Percentiles rank a stretch among this genome's conserved stretches.
phyloP scores from a whole-genome alignment of 805 yeast species.

The Kuraishia hungarica region DNA sequence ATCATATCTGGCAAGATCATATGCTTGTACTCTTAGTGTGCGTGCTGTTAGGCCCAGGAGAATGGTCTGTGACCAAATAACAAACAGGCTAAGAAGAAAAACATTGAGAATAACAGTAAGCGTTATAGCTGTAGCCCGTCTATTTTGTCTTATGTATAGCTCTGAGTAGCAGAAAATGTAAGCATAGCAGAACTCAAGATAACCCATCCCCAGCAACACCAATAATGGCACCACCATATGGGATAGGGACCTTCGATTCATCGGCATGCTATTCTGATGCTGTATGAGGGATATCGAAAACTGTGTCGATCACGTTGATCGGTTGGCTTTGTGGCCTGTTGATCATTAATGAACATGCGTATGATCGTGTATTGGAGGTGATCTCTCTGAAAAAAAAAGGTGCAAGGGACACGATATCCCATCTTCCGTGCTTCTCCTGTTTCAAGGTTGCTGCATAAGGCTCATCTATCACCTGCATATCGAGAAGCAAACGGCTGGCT shows the following conservation, averaged over 20 bases:
- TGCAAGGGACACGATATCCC: too few relatives aligned
- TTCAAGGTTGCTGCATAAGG: not conserved
- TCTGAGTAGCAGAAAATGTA: constrained; percentile 17
- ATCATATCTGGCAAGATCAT: constrained; percentile 16
- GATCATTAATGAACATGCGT: not conserved
- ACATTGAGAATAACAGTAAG: constrained; percentile 21
- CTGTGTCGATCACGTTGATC: not conserved
- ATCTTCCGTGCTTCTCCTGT: not conserved
- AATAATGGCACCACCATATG: constrained; percentile 2
- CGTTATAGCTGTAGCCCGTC: constrained; percentile 19
- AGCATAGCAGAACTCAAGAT: constrained; percentile 18
- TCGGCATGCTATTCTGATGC: not conserved
- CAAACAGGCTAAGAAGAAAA: constrained; percentile 15
- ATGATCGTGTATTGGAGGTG: too few relatives aligned
- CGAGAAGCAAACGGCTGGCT: not conserved
- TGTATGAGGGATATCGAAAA: not conserved
- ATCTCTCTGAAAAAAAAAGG: too few relatives aligned
- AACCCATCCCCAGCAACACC: constrained; percentile 13
- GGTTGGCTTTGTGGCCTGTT: not conserved
- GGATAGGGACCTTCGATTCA: not conserved
- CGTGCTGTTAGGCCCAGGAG: constrained; percentile 51
- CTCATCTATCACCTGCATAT: not conserved
- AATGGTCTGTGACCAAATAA: constrained; percentile 37
- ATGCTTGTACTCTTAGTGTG: constrained; percentile 28
- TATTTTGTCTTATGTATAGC: constrained; percentile 36